Conservation (phyloP, 108 stramenopile genomes). For the Schizochytrium sp. region DNA sequence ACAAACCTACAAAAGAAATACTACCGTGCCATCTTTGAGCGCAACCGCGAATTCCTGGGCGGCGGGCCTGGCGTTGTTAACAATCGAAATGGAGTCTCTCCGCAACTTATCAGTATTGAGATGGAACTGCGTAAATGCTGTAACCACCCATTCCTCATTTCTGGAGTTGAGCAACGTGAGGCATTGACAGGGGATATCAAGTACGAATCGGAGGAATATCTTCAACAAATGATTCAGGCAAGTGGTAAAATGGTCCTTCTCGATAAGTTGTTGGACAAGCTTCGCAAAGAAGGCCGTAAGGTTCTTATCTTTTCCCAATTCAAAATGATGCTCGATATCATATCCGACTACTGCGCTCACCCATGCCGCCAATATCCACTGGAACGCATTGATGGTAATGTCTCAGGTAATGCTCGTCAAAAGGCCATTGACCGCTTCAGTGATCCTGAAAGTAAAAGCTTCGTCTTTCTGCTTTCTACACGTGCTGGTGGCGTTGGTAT, state of each 20-base stretch:
- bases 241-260: conserved; percentile 97
- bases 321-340: conserved; percentile 93
- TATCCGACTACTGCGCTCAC: conserved; percentile 89
- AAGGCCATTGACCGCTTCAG: conserved; percentile 87
- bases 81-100: conserved; percentile 64
- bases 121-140: conserved; percentile 99
- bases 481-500: conserved; percentile 95
- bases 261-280: conserved; percentile 97
- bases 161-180: conserved; percentile 93
- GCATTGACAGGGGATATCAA: conserved; percentile 61
- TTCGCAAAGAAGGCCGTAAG: conserved; percentile 93
- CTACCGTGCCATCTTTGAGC: conserved; percentile 96
- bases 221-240: conserved; percentile 70
- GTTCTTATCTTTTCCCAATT: conserved; percentile 96
- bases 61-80: conserved; percentile 76
- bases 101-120: conserved; percentile 95
- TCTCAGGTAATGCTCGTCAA: conserved; percentile 95
- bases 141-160: conserved; percentile 97
- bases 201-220: conserved; percentile 73
- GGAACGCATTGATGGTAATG: conserved; percentile 89
- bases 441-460: conserved; percentile 73
- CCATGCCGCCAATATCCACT: conserved; percentile 81
- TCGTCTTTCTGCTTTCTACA: conserved; percentile 96
- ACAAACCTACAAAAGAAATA: conserved; percentile 98
- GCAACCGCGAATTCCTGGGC: conserved; percentile 92